A percentile compares a stretch with the other conserved stretches of the same genome.
Conservation (phyloP, 805 yeast species). For the Isabelozyma gotoi region DNA sequence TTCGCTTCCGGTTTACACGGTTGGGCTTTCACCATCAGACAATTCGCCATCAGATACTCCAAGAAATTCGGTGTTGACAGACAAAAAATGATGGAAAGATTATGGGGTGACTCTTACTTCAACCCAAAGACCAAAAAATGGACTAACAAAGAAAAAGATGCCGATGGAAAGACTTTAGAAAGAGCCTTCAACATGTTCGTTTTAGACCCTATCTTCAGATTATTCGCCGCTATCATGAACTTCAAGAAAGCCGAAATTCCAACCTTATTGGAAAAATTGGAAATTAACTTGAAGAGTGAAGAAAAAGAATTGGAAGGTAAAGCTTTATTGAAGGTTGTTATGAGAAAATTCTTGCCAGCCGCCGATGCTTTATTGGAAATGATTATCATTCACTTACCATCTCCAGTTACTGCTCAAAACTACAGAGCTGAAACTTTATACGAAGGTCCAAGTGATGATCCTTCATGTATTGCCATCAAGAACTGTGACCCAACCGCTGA, state of each 20-base stretch:
- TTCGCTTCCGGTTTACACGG: conserved; percentile 99
- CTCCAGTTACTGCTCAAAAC: conserved; percentile 98
- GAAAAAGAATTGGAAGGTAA: conserved; percentile 99
- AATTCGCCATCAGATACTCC: conserved; percentile 96
- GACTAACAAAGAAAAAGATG: conserved; percentile 94
- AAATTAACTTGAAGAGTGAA: conserved; percentile 88
- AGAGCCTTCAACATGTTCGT: conserved; percentile 99
- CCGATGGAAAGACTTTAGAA: conserved; percentile 92
- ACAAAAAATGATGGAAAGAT: conserved; percentile 96
- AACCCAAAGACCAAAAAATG: conserved; percentile 99
- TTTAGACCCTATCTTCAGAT: conserved; percentile 98
- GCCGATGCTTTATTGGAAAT: conserved; percentile 99
- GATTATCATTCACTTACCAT: conserved; percentile 98
- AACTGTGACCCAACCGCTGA: conserved; percentile 98
- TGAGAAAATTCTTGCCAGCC: conserved; percentile 99
- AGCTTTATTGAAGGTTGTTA: conserved; percentile 96
- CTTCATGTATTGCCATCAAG: conserved; percentile 86
- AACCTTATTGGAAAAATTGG: conserved; percentile 88
- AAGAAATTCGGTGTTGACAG: conserved; percentile 99
- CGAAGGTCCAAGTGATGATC: conserved; percentile 98
- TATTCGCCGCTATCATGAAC: conserved; percentile 97
- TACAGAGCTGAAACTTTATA: conserved; percentile 99
- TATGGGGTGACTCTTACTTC: conserved; percentile 99
- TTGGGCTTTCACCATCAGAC: conserved; percentile 99
- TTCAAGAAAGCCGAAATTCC: conserved; percentile 97